phyloP scores from a whole-genome alignment of 2,329 filamentous ascomycete genomes.

The Lecanicillium sp. region DNA sequence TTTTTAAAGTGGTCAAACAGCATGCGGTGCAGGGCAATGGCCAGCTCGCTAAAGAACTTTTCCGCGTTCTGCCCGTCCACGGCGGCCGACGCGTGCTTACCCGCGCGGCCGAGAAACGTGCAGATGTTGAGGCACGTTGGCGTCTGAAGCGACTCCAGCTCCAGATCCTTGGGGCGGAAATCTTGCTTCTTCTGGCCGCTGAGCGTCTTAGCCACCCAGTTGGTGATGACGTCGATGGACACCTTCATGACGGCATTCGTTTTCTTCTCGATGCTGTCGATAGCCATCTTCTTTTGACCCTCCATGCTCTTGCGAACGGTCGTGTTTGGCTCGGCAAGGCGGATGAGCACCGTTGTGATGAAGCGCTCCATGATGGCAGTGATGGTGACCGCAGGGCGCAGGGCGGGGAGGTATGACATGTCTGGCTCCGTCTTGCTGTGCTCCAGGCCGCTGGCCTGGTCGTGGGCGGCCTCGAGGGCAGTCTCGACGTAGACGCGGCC shows the following conservation, averaged over 20 bases:
- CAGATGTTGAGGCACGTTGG: slow-evolving; percentile 75
- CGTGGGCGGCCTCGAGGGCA: slow-evolving; percentile 59
- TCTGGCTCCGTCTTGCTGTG: slow-evolving; percentile 78
- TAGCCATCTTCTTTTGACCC: slow-evolving; percentile 65
- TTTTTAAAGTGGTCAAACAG: slow-evolving; percentile 92
- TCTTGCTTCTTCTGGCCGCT: slow-evolving; percentile 78
- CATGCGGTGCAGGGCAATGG: slow-evolving; percentile 65
- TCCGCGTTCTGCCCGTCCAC: slow-evolving; percentile 80
- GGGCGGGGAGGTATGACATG: slow-evolving; percentile 68
- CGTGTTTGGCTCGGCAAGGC: slow-evolving; percentile 80
- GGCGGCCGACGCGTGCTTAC: slow-evolving; percentile 55
- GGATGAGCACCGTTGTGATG: slow-evolving; percentile 82
- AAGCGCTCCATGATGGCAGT: slow-evolving; percentile 91
- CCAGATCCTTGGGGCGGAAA: slow-evolving; percentile 79
- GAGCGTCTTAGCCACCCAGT: slow-evolving; percentile 68
- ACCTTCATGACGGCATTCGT: slow-evolving; percentile 54
- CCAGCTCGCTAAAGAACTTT: slow-evolving; percentile 76
- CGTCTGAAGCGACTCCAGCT: slow-evolving; percentile 75
- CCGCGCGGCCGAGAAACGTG: slow-evolving; percentile 66
- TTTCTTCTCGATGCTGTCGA: slow-evolving; percentile 77
- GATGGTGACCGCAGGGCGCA: slow-evolving; percentile 79
- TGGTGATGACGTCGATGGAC: slow-evolving; percentile 59
- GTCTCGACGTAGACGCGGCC: slow-evolving; percentile 72
- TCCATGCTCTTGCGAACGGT: slow-evolving; percentile 88
- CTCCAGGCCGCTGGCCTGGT: slow-evolving; percentile 70